phyloP scores from a whole-genome alignment of 805 yeast species.

The Nematodospora valgi region DNA sequence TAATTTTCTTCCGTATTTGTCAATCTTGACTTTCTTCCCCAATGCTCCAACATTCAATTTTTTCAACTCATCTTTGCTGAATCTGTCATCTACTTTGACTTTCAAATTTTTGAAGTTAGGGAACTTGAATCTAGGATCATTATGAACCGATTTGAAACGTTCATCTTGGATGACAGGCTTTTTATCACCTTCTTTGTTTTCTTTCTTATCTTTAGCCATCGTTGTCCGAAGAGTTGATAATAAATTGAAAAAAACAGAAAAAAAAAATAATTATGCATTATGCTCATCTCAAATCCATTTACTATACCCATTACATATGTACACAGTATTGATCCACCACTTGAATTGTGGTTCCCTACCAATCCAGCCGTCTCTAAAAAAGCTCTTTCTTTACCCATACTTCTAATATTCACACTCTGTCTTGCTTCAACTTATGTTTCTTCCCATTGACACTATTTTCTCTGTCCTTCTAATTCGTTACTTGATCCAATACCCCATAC shows the following conservation, averaged over 20 bases:
- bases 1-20: constrained; percentile 81
- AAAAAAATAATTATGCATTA: too few relatives aligned
- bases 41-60: constrained; percentile 40
- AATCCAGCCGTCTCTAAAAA: constrained; percentile 79
- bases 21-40: constrained; percentile 67
- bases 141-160: constrained; percentile 73
- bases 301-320: neutral
- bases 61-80: constrained; percentile 60
- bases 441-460: constrained; percentile 87
- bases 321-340: constrained; percentile 33
- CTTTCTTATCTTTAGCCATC: constrained; percentile 5
- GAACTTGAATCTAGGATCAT: constrained; percentile 82
- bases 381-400: constrained; percentile 78
- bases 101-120: constrained; percentile 69
- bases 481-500: constrained; percentile 91
- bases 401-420: constrained; percentile 61
- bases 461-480: constrained; percentile 73
- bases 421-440: constrained; percentile 79
- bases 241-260: neutral
- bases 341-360: constrained; percentile 26
- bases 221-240: neutral
- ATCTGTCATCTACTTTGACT: constrained; percentile 82
- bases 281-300: too few relatives aligned
- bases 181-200: constrained; percentile 3
- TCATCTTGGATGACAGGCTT: constrained; percentile 55